Evolutionary conservation across 306 rosid genomes (phyloP).

Genomic region (Hippophae tibetana): DNA sequence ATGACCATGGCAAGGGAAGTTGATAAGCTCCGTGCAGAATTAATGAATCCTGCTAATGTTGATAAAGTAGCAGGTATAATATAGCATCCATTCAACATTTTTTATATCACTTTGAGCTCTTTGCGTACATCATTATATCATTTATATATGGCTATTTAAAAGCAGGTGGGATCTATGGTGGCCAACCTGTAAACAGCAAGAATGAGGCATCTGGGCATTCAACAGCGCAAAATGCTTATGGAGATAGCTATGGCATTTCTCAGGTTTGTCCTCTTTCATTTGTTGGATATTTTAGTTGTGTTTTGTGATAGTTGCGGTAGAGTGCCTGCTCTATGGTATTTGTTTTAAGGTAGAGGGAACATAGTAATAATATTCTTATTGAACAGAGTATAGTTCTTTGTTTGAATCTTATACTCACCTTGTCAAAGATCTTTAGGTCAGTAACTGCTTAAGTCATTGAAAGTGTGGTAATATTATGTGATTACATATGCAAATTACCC

Average conservation of each 20-base stretch:
- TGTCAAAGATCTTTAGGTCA: no score
- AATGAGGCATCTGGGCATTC: slow-evolving; percentile 58
- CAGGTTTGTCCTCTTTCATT: slow-evolving; percentile 57
- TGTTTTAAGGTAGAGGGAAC: neutral
- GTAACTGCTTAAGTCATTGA: no score
- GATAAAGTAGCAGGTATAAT: slow-evolving; percentile 60
- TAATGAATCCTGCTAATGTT: slow-evolving; percentile 43
- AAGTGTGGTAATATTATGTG: no score
- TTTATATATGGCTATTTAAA: slow-evolving; percentile 14
- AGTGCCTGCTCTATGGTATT: neutral
- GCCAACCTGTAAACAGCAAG: slow-evolving; percentile 58
- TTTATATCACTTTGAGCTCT: slow-evolving; percentile 23
- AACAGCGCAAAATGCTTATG: slow-evolving; percentile 66
- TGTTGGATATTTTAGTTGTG: neutral
- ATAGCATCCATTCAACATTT: slow-evolving; percentile 17
- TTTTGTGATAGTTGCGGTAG: neutral
- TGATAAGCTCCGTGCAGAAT: slow-evolving; percentile 91
- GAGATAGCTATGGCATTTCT: slow-evolving; percentile 57
- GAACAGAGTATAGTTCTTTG: neutral
- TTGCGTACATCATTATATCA: neutral
- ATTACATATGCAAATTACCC: no score
- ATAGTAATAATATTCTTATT: neutral
- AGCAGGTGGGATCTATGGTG: slow-evolving; percentile 71
- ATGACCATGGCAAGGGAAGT: slow-evolving; percentile 89
- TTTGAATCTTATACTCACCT: neutral